Evolutionary conservation across 768 basidiomycete genomes (phyloP), one percentile per base, ranked within the genome.

Genomic region (Naganishia friedmannii): DNA sequence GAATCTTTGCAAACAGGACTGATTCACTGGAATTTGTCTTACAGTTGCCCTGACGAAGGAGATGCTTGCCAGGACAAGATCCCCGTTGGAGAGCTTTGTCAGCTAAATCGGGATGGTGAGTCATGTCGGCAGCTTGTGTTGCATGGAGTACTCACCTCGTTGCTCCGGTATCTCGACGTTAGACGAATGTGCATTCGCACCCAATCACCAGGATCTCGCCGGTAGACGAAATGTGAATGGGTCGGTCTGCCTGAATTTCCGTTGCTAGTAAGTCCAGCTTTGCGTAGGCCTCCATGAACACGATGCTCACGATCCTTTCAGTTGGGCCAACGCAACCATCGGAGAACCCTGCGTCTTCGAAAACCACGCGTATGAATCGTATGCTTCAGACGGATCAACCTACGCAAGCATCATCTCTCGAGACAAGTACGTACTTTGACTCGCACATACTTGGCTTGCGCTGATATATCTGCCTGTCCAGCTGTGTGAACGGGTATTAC

Each of bases 81-180:
- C 19, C 67, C 85, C 0, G 87, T 91, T 3, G 88, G 84, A 31
- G 88, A 86, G 72, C 77, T 85, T 32, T 93, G 92, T 82, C 91
- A 93, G 80, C 86, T 93, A 70, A 90, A 93, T 77, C 87, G 92
- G 66, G 92, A 93, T 80, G 91, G 92, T 90, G 70, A 67, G 84
- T 75, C 63, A 5, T 55, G n/a, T 13, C 65, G 8, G 51, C 26
- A 5, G 26, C 63, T 23, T 65, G 42, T 37, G 34, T 12, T 29
- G 26, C 46, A 3, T 31, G 10, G 39, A 19, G 19, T 65, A 10
- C 42, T 26, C 42, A 29, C 39, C 39, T 4, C 23, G 2, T 37
- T 21, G 56, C 15, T 54, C 6, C 46, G n/a, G n/a, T n/a, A n/a
- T n/a, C n/a, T n/a, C n/a, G n/a, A 21, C 29, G 26, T 26, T 45